Percentiles rank a stretch among this genome's conserved stretches.
These are phyloP conservation scores for Physaria fendleri DNA, from an alignment of 345 rosid genomes.

Conservation along the genomic window DNA sequence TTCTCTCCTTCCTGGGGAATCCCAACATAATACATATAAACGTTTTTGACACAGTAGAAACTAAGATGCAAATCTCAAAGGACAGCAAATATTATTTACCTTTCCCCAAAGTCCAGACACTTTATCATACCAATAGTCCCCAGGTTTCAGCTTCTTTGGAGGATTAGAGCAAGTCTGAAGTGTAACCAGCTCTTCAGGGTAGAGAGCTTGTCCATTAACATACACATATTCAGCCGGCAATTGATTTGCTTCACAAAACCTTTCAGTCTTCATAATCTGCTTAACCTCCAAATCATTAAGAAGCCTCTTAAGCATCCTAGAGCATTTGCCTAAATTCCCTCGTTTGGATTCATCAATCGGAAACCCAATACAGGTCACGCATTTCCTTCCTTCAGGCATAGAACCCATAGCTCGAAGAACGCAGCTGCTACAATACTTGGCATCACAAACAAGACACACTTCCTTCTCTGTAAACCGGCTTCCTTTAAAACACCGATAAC, in stretches of 20 bases:
- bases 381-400: conserved; percentile 99
- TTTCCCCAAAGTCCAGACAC: conserved; percentile 99
- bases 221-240: conserved; percentile 79
- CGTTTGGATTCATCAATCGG: conserved; percentile 78
- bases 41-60: conserved; percentile 11
- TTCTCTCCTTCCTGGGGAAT: conserved; percentile 85
- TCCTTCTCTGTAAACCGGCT: conserved; percentile 89
- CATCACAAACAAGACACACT: conserved; percentile 92
- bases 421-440: conserved; percentile 82
- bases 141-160: conserved; percentile 90
- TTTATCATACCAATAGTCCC: conserved; percentile 98
- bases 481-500: conserved; percentile 88
- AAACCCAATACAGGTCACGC: conserved; percentile 81
- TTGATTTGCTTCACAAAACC: conserved; percentile 85
- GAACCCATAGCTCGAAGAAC: conserved; percentile 99
- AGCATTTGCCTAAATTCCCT: conserved; percentile 75
- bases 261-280: conserved; percentile 93
- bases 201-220: conserved; percentile 77
- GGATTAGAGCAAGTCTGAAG: conserved; percentile 80
- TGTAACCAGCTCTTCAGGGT: conserved; percentile 67
- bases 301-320: conserved; percentile 87
- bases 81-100: conserved; percentile 40
- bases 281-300: conserved; percentile 86
- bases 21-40: conserved; percentile 28
- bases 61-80: conserved; percentile 1